Evolutionary conservation across 441 rosid species (phyloP).

Genomic region (Gossypium aridum): DNA sequence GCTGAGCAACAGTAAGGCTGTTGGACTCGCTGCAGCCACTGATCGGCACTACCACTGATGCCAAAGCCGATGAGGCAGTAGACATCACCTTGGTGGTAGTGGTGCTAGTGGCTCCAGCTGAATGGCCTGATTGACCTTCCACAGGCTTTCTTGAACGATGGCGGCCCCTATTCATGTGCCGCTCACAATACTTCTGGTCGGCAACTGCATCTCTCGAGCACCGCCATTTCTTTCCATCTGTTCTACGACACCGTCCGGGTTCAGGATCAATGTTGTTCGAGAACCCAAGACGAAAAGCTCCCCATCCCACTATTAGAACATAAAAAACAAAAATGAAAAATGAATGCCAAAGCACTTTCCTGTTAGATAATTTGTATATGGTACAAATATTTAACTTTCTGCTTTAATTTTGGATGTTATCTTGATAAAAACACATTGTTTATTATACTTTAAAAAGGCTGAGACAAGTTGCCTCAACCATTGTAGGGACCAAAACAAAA

Average conservation of each 20-base stretch:
- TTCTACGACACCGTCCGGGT: conserved; percentile 75
- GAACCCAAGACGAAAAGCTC: conserved; percentile 54
- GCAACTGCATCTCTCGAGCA: conserved; percentile 75
- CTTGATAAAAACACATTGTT: not conserved
- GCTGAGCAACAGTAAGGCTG: conserved; percentile 27
- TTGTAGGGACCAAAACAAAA: conserved; percentile 6
- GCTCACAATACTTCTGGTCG: conserved; percentile 74
- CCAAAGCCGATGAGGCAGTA: conserved; percentile 20
- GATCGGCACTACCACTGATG: conserved; percentile 1
- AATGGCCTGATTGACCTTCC: conserved; percentile 64
- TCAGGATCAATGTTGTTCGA: conserved; percentile 48
- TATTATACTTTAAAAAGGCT: not conserved
- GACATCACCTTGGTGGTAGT: conserved; percentile 28
- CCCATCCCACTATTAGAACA: conserved; percentile 34
- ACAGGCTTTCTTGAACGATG: conserved; percentile 95
- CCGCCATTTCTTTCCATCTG: conserved; percentile 94
- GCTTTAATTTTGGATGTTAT: not conserved
- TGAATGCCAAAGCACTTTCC: not conserved
- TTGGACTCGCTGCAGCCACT: conserved; percentile 26
- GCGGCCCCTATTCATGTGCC: conserved; percentile 81
- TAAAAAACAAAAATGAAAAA: not conserved
- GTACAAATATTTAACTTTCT: not conserved
- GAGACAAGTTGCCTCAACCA: not conserved
- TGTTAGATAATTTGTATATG: not conserved
- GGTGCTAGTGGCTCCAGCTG: conserved; percentile 24